A percentile compares a stretch with the other conserved stretches of the same genome.
These are phyloP conservation scores for Quercus alba DNA, from an alignment of 306 rosid species.

Conservation along the genomic window DNA sequence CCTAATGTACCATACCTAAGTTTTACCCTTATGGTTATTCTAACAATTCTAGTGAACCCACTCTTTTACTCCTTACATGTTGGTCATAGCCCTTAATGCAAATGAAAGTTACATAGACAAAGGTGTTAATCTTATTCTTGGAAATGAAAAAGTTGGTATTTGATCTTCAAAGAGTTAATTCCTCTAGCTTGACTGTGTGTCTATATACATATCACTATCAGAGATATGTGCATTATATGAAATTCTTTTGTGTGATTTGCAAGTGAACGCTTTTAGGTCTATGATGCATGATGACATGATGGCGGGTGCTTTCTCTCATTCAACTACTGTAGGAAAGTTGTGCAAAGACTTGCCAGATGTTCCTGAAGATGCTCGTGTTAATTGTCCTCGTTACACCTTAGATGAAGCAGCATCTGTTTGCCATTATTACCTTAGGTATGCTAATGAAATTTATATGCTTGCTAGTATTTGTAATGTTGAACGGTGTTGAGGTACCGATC, in stretches of 20 bases:
- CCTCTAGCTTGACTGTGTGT: not conserved
- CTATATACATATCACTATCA: not conserved
- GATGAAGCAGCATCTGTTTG: slow-evolving; percentile 97
- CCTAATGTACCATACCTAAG: too few relatives aligned
- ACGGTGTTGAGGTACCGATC: too few relatives aligned
- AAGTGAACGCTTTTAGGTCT: slow-evolving; percentile 94
- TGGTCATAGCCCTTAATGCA: not conserved
- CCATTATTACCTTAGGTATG: too few relatives aligned
- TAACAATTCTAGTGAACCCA: not conserved
- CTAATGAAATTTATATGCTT: too few relatives aligned
- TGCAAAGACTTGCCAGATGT: slow-evolving; percentile 88
- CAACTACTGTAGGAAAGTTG: slow-evolving; percentile 94
- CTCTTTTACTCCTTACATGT: not conserved
- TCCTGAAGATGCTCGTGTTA: slow-evolving; percentile 72
- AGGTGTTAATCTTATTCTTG: not conserved
- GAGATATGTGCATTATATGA: slow-evolving; percentile 1
- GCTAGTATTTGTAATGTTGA: too few relatives aligned
- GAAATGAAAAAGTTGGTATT: not conserved
- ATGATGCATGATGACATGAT: slow-evolving; percentile 89
- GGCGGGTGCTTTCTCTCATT: slow-evolving; percentile 97
- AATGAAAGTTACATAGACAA: not conserved
- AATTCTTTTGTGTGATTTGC: slow-evolving; percentile 29
- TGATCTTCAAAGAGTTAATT: not conserved
- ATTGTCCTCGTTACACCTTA: slow-evolving; percentile 73
- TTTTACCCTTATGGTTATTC: not conserved